Evolutionary conservation across 2,329 filamentous ascomycete genomes (phyloP).

Genomic region (Dactylellina haptotyla): DNA sequence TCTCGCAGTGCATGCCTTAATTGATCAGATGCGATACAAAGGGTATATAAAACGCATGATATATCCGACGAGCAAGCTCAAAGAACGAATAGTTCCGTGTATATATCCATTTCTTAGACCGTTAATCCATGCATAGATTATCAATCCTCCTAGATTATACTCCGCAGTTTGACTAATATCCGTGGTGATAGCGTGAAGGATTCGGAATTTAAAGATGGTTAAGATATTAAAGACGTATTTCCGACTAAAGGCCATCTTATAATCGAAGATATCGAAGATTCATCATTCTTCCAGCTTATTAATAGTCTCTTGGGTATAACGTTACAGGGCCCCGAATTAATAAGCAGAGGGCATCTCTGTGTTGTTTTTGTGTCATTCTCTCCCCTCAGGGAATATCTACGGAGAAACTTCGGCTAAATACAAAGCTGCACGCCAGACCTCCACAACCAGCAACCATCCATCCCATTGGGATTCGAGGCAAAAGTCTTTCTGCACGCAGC

Average conservation of each 20-base stretch:
- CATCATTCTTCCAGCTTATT: neutral
- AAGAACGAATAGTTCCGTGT: neutral
- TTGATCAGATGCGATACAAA: too few species aligned
- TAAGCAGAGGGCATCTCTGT: neutral
- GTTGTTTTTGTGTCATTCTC: conserved; percentile 47
- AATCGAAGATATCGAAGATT: neutral
- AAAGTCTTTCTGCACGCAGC: neutral
- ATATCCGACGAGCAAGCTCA: too few species aligned
- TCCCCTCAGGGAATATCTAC: neutral
- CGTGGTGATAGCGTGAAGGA: neutral
- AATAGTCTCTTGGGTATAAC: neutral
- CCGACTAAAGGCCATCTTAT: neutral
- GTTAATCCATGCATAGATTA: neutral
- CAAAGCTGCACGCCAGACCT: neutral
- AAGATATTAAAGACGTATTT: neutral
- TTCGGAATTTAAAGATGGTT: neutral
- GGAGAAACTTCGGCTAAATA: conserved; percentile 53
- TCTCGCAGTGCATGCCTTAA: conserved; percentile 62
- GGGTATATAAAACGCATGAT: too few species aligned
- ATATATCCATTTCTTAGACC: neutral
- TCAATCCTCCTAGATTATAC: neutral
- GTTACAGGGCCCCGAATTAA: neutral
- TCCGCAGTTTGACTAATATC: neutral
- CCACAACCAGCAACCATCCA: neutral
- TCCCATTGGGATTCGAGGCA: neutral